Evolutionary conservation across 176 grass and related monocot species (phyloP).

Genomic region (Ensete glaucum): DNA sequence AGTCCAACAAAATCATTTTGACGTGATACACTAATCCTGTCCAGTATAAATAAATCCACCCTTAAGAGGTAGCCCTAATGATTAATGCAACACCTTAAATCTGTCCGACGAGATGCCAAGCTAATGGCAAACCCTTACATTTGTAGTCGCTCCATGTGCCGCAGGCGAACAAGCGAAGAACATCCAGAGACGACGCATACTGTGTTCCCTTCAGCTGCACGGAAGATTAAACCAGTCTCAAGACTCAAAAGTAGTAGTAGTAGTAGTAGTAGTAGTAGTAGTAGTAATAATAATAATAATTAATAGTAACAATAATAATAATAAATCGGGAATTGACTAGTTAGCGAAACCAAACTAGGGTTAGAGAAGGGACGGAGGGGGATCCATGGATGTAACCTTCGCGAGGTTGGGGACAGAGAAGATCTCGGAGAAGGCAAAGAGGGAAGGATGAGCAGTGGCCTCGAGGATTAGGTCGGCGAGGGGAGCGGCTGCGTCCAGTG

Average conservation of each 20-base stretch:
- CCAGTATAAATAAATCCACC: too few species aligned
- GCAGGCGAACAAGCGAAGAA: constrained; percentile 75
- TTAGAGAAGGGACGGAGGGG: neutral
- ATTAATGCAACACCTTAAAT: neutral
- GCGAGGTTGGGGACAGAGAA: constrained; percentile 64
- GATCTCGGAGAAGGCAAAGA: constrained; percentile 98
- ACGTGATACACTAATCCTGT: too few species aligned
- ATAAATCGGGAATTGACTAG: too few species aligned
- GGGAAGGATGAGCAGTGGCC: constrained; percentile 83
- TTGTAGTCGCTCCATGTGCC: constrained; percentile 85
- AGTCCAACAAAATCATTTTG: too few species aligned
- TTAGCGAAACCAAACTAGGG: too few species aligned
- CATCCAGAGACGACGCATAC: constrained; percentile 66
- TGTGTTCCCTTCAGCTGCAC: constrained; percentile 61
- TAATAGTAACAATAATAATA: too few species aligned
- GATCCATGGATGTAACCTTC: constrained; percentile 34
- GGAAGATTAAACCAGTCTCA: neutral
- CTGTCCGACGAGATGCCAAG: neutral
- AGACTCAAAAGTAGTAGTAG: too few species aligned
- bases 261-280: too few species aligned
- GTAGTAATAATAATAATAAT: too few species aligned
- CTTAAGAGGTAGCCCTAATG: neutral
- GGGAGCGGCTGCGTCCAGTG: constrained; percentile 30
- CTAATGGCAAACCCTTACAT: constrained; percentile 38
- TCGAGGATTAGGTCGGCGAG: constrained; percentile 76